Evolutionary conservation across 2,329 filamentous ascomycete species (phyloP).

Genomic region (Colletotrichum lini): DNA sequence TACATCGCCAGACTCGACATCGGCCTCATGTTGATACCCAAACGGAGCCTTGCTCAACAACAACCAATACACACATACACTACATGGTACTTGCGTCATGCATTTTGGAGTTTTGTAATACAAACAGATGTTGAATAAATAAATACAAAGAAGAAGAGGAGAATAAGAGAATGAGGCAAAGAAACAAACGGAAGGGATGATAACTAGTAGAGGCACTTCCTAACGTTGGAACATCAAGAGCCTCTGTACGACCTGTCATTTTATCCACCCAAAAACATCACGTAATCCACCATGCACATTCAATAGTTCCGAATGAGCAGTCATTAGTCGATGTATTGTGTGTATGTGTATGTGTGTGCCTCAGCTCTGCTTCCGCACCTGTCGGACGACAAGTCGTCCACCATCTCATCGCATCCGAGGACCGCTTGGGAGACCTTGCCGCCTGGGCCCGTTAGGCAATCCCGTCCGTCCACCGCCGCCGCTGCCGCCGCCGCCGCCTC

Average conservation of each 20-base stretch:
- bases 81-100: not conserved
- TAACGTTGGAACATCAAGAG: not conserved
- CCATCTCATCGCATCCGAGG: conserved; percentile 58
- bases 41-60: no score
- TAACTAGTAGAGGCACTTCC: not conserved
- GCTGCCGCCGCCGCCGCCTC: conserved; percentile 51
- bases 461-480: conserved; percentile 58
- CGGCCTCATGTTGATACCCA: not conserved
- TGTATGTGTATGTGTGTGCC: conserved; percentile 21
- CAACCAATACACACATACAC: no score
- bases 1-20: conserved; percentile 10
- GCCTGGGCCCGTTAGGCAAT: conserved; percentile 62
- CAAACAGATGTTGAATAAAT: no score
- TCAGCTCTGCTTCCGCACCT: conserved; percentile 30
- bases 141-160: no score
- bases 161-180: no score
- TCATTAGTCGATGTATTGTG: conserved; percentile 36
- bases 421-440: conserved; percentile 49
- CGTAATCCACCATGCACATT: not conserved
- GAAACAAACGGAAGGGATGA: not conserved
- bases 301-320: not conserved
- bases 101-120: no score
- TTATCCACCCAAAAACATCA: no score
- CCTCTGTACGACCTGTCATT: not conserved
- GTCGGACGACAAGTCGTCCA: conserved; percentile 18